A percentile compares a stretch with the other conserved stretches of the same genome.
phyloP scores from a whole-genome alignment of 2,329 filamentous ascomycete species.

The Botrytis byssoidea region DNA sequence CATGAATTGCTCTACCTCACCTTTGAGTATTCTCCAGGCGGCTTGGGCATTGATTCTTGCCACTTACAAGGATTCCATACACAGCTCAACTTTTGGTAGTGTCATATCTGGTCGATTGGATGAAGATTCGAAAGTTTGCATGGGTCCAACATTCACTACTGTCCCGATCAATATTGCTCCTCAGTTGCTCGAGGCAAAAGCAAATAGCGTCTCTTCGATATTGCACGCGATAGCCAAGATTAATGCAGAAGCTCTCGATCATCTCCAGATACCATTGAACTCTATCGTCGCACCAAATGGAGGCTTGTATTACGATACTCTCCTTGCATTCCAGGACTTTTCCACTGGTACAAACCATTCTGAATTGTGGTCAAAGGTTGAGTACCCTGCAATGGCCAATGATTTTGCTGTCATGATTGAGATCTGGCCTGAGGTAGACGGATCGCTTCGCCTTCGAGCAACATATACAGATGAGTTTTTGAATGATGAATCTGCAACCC shows the following conservation, averaged over 20 bases:
- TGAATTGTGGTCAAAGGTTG: conserved; percentile 8
- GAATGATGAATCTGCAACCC: conserved; percentile 8
- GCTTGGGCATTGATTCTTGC: conserved; percentile 16
- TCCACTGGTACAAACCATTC: background rate
- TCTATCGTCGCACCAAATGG: conserved; percentile 6
- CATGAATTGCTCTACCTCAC: conserved; percentile 8
- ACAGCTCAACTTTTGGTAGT: conserved; percentile 12
- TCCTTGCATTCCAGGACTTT: conserved; percentile 17
- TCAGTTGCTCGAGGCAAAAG: background rate
- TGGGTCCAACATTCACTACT: conserved; percentile 11
- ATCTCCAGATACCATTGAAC: conserved; percentile 16
- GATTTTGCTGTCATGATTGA: conserved; percentile 15
- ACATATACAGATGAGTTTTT: conserved; percentile 10
- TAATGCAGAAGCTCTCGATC: background rate
- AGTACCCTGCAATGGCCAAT: conserved; percentile 13
- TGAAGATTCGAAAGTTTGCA: conserved; percentile 8
- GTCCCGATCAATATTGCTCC: conserved; percentile 8
- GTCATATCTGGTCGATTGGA: conserved; percentile 12
- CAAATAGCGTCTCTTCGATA: background rate
- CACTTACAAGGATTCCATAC: conserved; percentile 6
- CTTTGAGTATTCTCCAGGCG: conserved; percentile 7
- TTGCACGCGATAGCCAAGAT: background rate
- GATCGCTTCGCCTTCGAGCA: conserved; percentile 5
- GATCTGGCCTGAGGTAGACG: conserved; percentile 12
- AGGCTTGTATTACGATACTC: conserved; percentile 14